These are phyloP conservation scores for Suillus placidus DNA, from an alignment of 768 basidiomycete genomes.

Conservation along the genomic window DNA sequence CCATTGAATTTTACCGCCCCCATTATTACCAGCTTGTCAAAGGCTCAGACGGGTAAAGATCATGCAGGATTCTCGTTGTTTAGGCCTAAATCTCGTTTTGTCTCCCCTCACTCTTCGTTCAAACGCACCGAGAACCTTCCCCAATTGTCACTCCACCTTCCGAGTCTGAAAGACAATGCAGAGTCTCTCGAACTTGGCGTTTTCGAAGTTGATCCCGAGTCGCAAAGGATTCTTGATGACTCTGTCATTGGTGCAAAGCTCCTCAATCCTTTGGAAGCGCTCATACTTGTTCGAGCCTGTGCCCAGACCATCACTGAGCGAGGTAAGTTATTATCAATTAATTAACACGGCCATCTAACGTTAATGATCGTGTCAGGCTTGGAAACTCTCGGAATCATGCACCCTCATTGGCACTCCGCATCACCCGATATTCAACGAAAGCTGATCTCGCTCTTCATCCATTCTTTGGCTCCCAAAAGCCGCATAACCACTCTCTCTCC, in stretches of 20 bases:
- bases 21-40: constrained; percentile 22
- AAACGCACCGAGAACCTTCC: constrained; percentile 43
- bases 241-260: constrained; percentile 57
- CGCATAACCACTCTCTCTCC: constrained; percentile 54
- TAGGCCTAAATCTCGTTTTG: constrained; percentile 47
- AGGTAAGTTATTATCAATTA: constrained; percentile 46
- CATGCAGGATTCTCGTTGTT: constrained; percentile 50
- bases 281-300: constrained; percentile 66
- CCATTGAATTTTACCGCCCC: constrained; percentile 43
- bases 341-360: constrained; percentile 13
- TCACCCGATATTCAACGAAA: constrained; percentile 67
- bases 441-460: constrained; percentile 71
- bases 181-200: constrained; percentile 52
- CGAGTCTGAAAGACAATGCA: constrained; percentile 51
- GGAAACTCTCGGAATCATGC: constrained; percentile 82
- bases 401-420: constrained; percentile 81
- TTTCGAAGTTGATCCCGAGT: constrained; percentile 62
- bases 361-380: constrained; percentile 50
- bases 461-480: constrained; percentile 55
- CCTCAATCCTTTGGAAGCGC: constrained; percentile 63
- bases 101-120: constrained; percentile 36
- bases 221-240: constrained; percentile 51
- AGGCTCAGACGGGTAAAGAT: constrained; percentile 33
- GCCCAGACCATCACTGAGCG: constrained; percentile 65
- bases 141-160: constrained; percentile 65